Evolutionary conservation across 1,284 basidiomycete genomes (phyloP).

Genomic region (Xanthoconium separans): DNA sequence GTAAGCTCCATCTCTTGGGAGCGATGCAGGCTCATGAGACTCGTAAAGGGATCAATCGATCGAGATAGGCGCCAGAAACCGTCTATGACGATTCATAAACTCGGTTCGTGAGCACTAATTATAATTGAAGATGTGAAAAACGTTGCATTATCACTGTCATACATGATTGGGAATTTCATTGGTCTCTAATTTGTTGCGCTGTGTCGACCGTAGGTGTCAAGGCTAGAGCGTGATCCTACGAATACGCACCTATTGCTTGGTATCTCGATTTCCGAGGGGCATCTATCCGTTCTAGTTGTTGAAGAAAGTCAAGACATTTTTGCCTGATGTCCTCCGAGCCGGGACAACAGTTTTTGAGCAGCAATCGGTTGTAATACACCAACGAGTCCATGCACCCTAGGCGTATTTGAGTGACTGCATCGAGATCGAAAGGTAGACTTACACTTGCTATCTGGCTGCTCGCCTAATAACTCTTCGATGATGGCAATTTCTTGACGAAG

Average conservation of each 20-base stretch:
- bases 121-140: no score
- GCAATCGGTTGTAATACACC: conserved; percentile 73
- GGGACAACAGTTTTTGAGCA: conserved; percentile 45
- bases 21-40: no score
- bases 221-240: background rate
- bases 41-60: no score
- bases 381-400: conserved; percentile 92
- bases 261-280: conserved; percentile 60
- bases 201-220: background rate
- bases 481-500: conserved; percentile 77
- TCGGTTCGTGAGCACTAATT: no score
- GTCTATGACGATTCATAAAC: no score
- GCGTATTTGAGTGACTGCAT: background rate
- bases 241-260: conserved; percentile 54
- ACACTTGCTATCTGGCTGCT: conserved; percentile 96
- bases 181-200: conserved; percentile 23
- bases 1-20: no score
- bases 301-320: conserved; percentile 54
- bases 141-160: background rate
- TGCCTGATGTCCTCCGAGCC: conserved; percentile 40
- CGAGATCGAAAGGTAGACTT: conserved; percentile 26
- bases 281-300: conserved; percentile 56
- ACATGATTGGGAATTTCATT: conserved; percentile 4
- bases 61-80: no score
- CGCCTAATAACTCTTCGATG: conserved; percentile 85